These are phyloP conservation scores for Neurospora intermedia DNA, from an alignment of 495 filamentous ascomycete genomes.

Conservation along the genomic window DNA sequence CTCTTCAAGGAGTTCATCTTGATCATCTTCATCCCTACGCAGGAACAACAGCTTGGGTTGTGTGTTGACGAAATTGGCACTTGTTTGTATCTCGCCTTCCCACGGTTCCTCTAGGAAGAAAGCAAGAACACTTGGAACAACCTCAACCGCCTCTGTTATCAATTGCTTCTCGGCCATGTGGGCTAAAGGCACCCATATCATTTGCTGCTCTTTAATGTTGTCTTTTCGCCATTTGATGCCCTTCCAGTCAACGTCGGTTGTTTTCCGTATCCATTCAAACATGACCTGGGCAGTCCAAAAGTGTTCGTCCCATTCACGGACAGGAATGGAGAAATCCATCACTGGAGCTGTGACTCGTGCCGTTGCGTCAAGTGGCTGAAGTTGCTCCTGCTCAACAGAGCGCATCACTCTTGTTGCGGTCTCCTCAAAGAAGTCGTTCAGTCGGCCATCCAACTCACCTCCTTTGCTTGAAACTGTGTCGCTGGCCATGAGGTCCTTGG, in stretches of 20 bases:
- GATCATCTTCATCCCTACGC: conserved; percentile 33
- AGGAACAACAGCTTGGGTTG: conserved; percentile 42
- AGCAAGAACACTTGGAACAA: conserved; percentile 12
- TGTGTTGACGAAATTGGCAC: conserved; percentile 40
- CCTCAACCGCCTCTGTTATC: conserved; percentile 22
- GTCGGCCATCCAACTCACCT: conserved; percentile 27
- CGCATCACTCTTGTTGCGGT: conserved; percentile 30
- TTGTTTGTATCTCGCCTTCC: conserved; percentile 21
- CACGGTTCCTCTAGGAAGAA: conserved; percentile 13
- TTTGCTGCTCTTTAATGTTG: conserved; percentile 29
- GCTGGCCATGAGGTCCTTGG: conserved; percentile 14
- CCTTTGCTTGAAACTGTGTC: conserved; percentile 5
- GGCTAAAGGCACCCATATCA: conserved; percentile 37
- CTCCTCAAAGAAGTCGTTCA: conserved; percentile 34
- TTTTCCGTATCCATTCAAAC: conserved; percentile 22
- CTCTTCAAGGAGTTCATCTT: conserved; percentile 36
- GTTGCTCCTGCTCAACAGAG: conserved; percentile 48
- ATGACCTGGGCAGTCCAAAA: conserved; percentile 13
- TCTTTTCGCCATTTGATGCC: conserved; percentile 32
- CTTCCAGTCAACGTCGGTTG: conserved; percentile 12
- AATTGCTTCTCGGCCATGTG: conserved; percentile 21
- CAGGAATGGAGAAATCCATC: conserved; percentile 49
- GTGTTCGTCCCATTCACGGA: conserved; percentile 43
- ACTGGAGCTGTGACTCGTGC: conserved; percentile 45
- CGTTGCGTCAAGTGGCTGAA: conserved; percentile 47